Evolutionary conservation across 2,329 filamentous ascomycete species (phyloP), one percentile per base, ranked within the genome.

Genomic region (Colletotrichum tofieldiae): DNA sequence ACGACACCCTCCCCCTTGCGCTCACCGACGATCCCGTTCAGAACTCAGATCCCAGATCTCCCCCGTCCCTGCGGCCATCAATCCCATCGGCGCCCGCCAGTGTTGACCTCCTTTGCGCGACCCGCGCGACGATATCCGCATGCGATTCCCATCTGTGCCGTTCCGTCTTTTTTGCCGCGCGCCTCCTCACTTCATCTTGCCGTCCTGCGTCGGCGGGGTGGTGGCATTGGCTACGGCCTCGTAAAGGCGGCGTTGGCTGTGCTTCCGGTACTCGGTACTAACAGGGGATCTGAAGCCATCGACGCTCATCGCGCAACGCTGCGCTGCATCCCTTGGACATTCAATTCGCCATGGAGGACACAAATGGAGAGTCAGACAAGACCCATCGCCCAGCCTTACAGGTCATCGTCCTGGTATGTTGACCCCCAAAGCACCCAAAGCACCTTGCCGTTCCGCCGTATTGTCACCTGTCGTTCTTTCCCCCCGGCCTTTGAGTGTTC

Each of bases 341-440:
- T 43, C 51, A 41, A 32, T 26, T 23, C 37, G 20, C 26, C 52
- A 72, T 72, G 69, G 69, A 63, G 39, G 69, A 69, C 29, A 69
- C 65, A 18, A 64, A 72, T 62, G 69, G 65, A 35, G 65, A 68
- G 65, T 55, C 66, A 4, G 70, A 71, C 14, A 61, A 60, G 41
- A 51, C 55, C 49, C 51, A 18, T 52, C 54, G 35, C 35, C 87
- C 90, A 80, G 89, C 90, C 51, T 83, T 94, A 82, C 92, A 94
- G 82, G 91, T 94, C 58, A 93, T 94, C 83, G 86, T 94, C 71
- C 82, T 94, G 85, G 93, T 94, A 85, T 85, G 92, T 88, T 16
- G 4, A 23, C 20, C 2, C 18, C n/a, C 20, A 1, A 14, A n/a
- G 18, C 11, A 11, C 18, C 20, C 18, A n/a, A n/a, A 4, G 18